Conservation (phyloP, 2,329 filamentous ascomycete genomes). For the Rasamsonia emersonii region DNA sequence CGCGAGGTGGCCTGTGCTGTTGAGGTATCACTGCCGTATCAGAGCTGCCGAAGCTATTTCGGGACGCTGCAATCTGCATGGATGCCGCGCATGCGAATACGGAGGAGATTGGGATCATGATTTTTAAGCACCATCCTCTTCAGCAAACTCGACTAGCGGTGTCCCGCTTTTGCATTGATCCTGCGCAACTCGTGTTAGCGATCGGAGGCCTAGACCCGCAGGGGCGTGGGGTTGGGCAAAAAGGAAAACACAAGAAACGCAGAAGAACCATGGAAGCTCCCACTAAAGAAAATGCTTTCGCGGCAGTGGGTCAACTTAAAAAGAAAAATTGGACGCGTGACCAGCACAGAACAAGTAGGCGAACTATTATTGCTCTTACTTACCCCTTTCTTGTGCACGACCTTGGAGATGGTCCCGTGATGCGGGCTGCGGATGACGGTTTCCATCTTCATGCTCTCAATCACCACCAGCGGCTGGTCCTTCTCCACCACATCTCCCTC, state of each 20-base stretch:
- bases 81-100: too few species aligned
- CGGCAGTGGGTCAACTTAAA: too few species aligned
- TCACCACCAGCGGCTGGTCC: slow-evolving; percentile 80
- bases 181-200: slow-evolving; percentile 33
- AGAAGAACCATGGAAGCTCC: slow-evolving; percentile 2
- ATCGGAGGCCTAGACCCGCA: too few species aligned
- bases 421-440: slow-evolving; percentile 73
- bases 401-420: slow-evolving; percentile 59
- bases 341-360: slow-evolving; percentile 7
- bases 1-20: too few species aligned
- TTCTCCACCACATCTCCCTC: slow-evolving; percentile 77
- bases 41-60: too few species aligned
- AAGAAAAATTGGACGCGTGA: slow-evolving; percentile 4
- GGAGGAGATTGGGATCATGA: background rate
- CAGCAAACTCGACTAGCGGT: slow-evolving; percentile 64
- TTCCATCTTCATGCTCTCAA: slow-evolving; percentile 88
- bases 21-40: too few species aligned
- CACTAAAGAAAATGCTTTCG: too few species aligned
- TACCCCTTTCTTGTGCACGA: slow-evolving; percentile 68
- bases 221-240: slow-evolving; percentile 7
- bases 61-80: too few species aligned
- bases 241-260: background rate
- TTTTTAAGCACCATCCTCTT: slow-evolving; percentile 17
- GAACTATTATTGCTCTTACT: too few species aligned
- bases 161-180: slow-evolving; percentile 74